Percentiles rank a stretch among this genome's conserved stretches.
phyloP scores from a whole-genome alignment of 371 early-diverging fungal genomes.

The Syncephalastrum monosporum region DNA sequence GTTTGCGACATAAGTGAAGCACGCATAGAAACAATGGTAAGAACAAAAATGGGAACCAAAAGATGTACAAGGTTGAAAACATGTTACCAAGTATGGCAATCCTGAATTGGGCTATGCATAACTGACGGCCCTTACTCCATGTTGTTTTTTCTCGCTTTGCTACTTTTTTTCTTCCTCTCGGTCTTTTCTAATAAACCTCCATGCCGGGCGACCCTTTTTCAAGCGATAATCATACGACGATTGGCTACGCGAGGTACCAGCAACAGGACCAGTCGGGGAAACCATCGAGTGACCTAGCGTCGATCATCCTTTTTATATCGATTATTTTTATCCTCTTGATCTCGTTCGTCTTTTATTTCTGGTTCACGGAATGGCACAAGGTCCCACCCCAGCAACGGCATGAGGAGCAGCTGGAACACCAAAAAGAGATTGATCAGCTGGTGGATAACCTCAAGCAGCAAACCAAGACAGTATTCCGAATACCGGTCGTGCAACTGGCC shows the following conservation, averaged over 20 bases:
- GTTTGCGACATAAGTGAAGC: too few species aligned
- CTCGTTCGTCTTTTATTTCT: conserved; percentile 46
- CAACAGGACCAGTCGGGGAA: conserved; percentile 30
- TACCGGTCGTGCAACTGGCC: conserved; percentile 34
- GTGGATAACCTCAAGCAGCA: conserved; percentile 45
- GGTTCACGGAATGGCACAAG: conserved; percentile 51
- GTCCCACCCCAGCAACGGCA: conserved; percentile 41
- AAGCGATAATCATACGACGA: conserved; percentile 14
- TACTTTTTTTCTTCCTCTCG: background rate
- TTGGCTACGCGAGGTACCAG: conserved; percentile 49
- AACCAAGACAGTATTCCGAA: conserved; percentile 32
- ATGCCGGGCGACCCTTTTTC: background rate
- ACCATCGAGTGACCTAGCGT: conserved; percentile 32
- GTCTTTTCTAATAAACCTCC: background rate
- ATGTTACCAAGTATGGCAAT: conserved; percentile 15
- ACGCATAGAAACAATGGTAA: too few species aligned
- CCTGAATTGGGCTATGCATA: too few species aligned
- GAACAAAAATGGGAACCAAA: too few species aligned
- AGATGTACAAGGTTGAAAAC: conserved; percentile 5
- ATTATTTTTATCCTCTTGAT: conserved; percentile 33
- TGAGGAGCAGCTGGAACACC: conserved; percentile 40
- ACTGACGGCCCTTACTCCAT: background rate
- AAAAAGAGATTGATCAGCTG: conserved; percentile 46
- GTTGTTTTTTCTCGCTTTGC: background rate
- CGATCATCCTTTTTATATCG: conserved; percentile 45